Base-by-base conservation (phyloP, 1,284 basidiomycete species). In the Gomphus bonarii region DNA sequence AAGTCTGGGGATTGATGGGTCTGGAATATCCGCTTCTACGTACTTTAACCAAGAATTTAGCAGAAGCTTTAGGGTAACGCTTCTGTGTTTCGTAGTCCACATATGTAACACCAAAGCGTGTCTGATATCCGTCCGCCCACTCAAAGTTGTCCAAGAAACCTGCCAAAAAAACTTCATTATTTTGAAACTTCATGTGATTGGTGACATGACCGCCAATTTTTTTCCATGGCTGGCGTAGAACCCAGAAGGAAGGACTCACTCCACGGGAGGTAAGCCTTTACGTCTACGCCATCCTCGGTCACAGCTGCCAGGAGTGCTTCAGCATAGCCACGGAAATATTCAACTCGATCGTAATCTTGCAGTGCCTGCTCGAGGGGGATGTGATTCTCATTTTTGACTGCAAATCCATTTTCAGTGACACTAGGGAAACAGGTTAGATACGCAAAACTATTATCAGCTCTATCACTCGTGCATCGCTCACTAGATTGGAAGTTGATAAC, bases 61-160 rank as follows among this genome's bases (percentile, higher is more conserved):
- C 80, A 18, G 82, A 85, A 44, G 81, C 80, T 66, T 89, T 88
- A 2, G 84, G 82, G 60, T 76, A 79, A 30, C 85, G 73, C 68
- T 84, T 73, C 69, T 82, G 84, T 5, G 84, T 88, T 54, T 79
- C 71, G 67, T 83, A 89, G 69, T 86, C 78, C 44, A 86, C 78
- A 65, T 83, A 81, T 3, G 81, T 84, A 53, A 81, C 74, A 30
- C 81, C 81, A 62, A 85, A 85, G 16, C 82, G 76, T 3, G 80
- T 80, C 38, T 70, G 69, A 63, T 84, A 84, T 4, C 82, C 81
- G 62, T 85, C 82, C 9, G 79, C 79, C 82, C 87, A 88, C 68
- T 90, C 86, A 60, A 88, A 88, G 69, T 88, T 88, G 66, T 88
- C 85, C 57, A 85, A 65, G 55, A 84, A 70, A 68, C 79, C 80